Conservation (phyloP, 306 rosid genomes). For the Arachis hypogaea region DNA sequence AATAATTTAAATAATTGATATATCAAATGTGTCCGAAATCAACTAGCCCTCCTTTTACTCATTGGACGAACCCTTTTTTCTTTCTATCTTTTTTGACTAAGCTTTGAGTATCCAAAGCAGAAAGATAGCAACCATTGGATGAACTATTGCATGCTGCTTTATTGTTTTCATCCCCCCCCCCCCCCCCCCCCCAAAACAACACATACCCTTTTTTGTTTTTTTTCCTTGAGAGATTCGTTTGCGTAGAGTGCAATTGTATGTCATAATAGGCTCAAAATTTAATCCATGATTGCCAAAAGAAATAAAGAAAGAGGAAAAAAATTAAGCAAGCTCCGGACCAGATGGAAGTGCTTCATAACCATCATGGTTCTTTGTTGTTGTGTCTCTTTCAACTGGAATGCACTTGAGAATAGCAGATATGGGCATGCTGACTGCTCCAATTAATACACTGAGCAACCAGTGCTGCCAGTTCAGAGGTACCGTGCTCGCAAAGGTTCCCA, state of each 20-base stretch:
- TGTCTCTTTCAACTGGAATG: constrained; percentile 66
- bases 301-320: background rate
- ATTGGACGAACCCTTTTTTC: too few species aligned
- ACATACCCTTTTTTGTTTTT: too few species aligned
- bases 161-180: background rate
- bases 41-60: too few species aligned
- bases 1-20: too few species aligned
- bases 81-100: too few species aligned
- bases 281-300: background rate
- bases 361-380: constrained; percentile 55
- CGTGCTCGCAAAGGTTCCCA: constrained; percentile 83
- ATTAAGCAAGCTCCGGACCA: constrained; percentile 62
- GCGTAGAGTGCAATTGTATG: background rate
- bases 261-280: constrained; percentile 19
- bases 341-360: constrained; percentile 72
- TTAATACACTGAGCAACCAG: constrained; percentile 67
- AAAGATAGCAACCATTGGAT: too few species aligned
- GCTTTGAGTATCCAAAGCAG: too few species aligned
- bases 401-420: constrained; percentile 67
- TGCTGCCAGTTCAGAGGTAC: constrained; percentile 85
- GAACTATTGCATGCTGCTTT: too few species aligned
- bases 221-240: constrained; percentile 1
- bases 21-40: too few species aligned
- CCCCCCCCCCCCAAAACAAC: too few species aligned
- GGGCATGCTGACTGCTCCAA: constrained; percentile 79